Base-by-base conservation (phyloP, 2,329 filamentous ascomycete genomes). In the Penicillium sp. region DNA sequence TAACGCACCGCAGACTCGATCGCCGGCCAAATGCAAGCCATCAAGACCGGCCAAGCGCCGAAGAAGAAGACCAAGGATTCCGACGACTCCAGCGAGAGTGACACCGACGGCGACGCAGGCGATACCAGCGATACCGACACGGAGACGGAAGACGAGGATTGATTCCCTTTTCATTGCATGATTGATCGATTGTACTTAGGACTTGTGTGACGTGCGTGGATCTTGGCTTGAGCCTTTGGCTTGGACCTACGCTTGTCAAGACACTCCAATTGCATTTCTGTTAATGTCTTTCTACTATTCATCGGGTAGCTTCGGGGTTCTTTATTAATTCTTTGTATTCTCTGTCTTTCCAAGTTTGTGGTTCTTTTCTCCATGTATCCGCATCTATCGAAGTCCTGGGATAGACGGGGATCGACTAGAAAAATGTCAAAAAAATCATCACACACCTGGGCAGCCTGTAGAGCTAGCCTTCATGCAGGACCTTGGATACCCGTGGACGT, bases 11-110 rank as follows among this genome's bases (percentile, higher is more conserved):
- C 48, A 95, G 91, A 96, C 76, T 92, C 91, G 2, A 81, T 97
- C 63, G 92, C 92, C 46, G 92, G 92, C 57, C 91, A 96, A 75
- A 94, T 96, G 90, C 87, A 87, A 59, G 88, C 89, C 11, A 84
- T 96, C 57, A 95, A 94, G 79, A 88, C 87, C 11, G 89, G 77
- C 32, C 78, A 83, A 38, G 68, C 78, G 38, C 75, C 79, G 43
- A 86, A 85, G 78, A 82, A 84, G 65, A 84, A 81, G 71, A 80
- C 80, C 69, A 78, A 75, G 64, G 71, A 74, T 54, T 75, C 69
- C 24, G 74, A 77, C 44, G 83, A 88, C 44, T 87, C 84, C n/a
- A 83, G 81, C 52, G 87, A 90, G 54, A 85, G 82, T 67, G 82
- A 85, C 60, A 85, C 82, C 18, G 83, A 86, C 21, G 91, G 92